Conservation (phyloP, 176 grass and related monocot species). For the Microstegium vimineum region DNA sequence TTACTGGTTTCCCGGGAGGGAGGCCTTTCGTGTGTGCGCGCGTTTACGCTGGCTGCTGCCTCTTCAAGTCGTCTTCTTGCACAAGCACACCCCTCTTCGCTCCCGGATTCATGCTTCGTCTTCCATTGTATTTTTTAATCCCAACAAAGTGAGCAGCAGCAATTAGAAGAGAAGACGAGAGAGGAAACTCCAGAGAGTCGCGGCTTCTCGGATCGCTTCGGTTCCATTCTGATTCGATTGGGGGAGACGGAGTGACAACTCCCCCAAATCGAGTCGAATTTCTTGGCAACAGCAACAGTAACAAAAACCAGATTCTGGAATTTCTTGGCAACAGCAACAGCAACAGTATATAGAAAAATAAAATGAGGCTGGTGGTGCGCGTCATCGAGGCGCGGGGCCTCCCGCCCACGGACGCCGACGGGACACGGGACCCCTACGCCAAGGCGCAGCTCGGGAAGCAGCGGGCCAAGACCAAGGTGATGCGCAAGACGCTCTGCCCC, state of each 20-base stretch:
- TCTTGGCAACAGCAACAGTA: not conserved
- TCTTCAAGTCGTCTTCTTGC: not conserved
- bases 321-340: not conserved
- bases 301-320: not conserved
- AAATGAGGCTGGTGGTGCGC: constrained; percentile 80
- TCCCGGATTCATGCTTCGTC: not conserved
- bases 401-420: constrained; percentile 49
- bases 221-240: not conserved
- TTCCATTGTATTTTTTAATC: not conserved
- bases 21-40: not conserved
- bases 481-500: constrained; percentile 50
- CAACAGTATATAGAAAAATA: not conserved
- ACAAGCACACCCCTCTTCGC: not conserved
- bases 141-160: not conserved
- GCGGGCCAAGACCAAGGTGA: constrained; percentile 66
- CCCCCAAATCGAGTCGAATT: constrained; percentile 10
- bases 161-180: too few species aligned
- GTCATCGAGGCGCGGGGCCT: constrained; percentile 71
- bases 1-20: not conserved
- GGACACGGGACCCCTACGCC: constrained; percentile 63
- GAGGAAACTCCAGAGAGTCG: not conserved
- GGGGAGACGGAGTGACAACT: not conserved
- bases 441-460: constrained; percentile 70
- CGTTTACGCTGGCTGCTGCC: not conserved
- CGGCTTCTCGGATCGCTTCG: not conserved